phyloP scores from a whole-genome alignment of 164 flowering plant genomes.

The grape (Vitis vinifera) region DNA sequence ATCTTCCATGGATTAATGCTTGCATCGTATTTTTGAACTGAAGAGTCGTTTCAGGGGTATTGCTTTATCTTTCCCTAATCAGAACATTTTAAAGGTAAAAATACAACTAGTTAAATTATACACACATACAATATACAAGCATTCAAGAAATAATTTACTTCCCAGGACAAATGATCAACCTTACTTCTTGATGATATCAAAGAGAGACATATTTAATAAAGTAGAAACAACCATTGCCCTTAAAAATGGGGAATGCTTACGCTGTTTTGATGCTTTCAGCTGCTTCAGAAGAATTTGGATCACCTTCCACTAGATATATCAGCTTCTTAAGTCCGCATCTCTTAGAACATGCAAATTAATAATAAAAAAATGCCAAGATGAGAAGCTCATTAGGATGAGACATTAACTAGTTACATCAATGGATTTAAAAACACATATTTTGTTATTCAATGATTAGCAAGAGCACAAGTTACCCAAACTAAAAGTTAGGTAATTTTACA shows the following conservation, averaged over 20 bases:
- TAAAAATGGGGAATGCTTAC: slow-evolving; percentile 42
- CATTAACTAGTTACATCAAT: not conserved
- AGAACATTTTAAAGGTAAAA: not conserved
- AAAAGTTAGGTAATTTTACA: too few relatives aligned
- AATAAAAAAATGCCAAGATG: not conserved
- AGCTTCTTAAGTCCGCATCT: slow-evolving; percentile 88
- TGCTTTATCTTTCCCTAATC: too few relatives aligned
- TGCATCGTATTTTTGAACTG: too few relatives aligned
- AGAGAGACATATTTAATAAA: not conserved
- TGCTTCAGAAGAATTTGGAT: slow-evolving; percentile 81
- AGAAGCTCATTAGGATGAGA: not conserved
- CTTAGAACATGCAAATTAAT: slow-evolving; percentile 30
- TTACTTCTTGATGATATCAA: not conserved
- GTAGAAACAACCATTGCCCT: not conserved
- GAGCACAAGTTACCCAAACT: too few relatives aligned
- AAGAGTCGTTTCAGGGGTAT: too few relatives aligned
- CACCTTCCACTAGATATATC: slow-evolving; percentile 95
- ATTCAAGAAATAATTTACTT: too few relatives aligned
- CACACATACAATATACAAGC: too few relatives aligned
- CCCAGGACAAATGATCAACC: too few relatives aligned
- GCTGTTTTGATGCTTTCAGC: slow-evolving; percentile 98
- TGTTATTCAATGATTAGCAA: too few relatives aligned
- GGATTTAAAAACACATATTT: too few relatives aligned
- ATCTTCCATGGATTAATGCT: too few relatives aligned
- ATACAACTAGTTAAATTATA: not conserved